These are phyloP conservation scores for Capsella bursapastoris DNA, from an alignment of 345 rosid species.

Conservation along the genomic window DNA sequence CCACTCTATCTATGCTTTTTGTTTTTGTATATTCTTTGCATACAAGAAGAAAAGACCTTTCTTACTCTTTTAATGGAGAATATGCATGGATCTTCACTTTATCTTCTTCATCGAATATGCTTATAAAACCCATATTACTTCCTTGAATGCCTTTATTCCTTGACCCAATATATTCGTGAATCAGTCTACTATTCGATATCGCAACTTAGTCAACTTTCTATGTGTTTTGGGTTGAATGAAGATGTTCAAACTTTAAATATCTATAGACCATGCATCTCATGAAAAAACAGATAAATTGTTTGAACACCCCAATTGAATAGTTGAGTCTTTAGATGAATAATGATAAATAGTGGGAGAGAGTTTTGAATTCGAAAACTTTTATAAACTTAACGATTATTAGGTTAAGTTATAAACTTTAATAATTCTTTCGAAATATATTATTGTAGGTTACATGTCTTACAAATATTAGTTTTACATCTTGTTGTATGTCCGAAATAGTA, in stretches of 20 bases:
- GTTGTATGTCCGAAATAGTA: neutral
- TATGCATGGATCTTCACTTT: slow-evolving; percentile 51
- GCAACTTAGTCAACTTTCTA: slow-evolving; percentile 12
- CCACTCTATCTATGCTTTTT: slow-evolving; percentile 38
- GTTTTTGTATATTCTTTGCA: slow-evolving; percentile 37
- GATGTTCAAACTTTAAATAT: slow-evolving; percentile 4
- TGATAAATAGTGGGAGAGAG: neutral
- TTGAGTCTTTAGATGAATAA: neutral
- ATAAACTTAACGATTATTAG: neutral
- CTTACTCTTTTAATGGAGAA: slow-evolving; percentile 35
- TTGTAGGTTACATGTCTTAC: neutral
- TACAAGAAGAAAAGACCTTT: slow-evolving; percentile 41
- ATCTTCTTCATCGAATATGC: slow-evolving; percentile 42
- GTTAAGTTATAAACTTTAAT: neutral
- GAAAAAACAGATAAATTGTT: neutral
- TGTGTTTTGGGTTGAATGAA: slow-evolving; percentile 11
- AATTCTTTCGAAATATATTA: too few relatives aligned
- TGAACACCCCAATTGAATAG: neutral
- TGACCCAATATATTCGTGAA: slow-evolving; percentile 40
- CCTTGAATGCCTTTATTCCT: slow-evolving; percentile 39
- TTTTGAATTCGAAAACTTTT: neutral
- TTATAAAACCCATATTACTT: slow-evolving; percentile 22
- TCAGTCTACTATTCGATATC: slow-evolving; percentile 22
- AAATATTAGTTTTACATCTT: neutral
- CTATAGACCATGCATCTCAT: slow-evolving; percentile 11